Evolutionary conservation across 2,329 filamentous ascomycete species (phyloP).

Genomic region (Blastomyces gilchristii): DNA sequence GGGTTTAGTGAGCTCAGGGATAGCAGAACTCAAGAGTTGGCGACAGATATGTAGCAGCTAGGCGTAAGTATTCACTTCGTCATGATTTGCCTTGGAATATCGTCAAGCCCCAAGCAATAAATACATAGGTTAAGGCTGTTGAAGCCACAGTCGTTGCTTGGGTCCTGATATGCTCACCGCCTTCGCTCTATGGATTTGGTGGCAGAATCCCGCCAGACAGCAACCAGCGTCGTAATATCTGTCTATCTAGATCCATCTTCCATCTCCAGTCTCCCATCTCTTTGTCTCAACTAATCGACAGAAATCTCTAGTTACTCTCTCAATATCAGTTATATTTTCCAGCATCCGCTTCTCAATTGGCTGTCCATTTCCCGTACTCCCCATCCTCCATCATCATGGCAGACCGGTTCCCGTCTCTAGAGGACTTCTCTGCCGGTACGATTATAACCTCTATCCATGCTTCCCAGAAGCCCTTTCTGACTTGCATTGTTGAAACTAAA

Average conservation of each 20-base stretch:
- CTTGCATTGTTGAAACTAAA: neutral
- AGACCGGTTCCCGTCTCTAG: conserved; percentile 66
- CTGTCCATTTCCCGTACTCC: conserved; percentile 5
- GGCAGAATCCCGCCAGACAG: conserved; percentile 1
- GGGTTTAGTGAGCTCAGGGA: neutral
- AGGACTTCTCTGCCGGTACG: conserved; percentile 59
- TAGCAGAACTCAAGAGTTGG: neutral
- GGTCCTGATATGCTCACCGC: too few species aligned
- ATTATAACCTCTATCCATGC: conserved; percentile 13
- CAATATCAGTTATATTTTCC: neutral
- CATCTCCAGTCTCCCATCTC: conserved; percentile 4
- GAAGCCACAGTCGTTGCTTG: neutral
- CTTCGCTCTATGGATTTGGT: too few species aligned
- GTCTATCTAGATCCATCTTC: neutral
- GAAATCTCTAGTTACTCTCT: neutral
- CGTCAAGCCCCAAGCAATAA: neutral
- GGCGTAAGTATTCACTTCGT: neutral
- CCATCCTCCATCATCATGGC: conserved; percentile 46
- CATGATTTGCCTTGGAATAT: neutral
- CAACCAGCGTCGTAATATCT: neutral
- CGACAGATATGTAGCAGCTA: neutral
- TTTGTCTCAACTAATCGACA: neutral
- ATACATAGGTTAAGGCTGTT: neutral
- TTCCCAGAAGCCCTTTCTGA: neutral
- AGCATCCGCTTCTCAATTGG: neutral